A percentile compares a stretch with the other conserved stretches of the same genome.
phyloP scores from a whole-genome alignment of 208 protist genomes.

The Trypanosoma cruzi region DNA sequence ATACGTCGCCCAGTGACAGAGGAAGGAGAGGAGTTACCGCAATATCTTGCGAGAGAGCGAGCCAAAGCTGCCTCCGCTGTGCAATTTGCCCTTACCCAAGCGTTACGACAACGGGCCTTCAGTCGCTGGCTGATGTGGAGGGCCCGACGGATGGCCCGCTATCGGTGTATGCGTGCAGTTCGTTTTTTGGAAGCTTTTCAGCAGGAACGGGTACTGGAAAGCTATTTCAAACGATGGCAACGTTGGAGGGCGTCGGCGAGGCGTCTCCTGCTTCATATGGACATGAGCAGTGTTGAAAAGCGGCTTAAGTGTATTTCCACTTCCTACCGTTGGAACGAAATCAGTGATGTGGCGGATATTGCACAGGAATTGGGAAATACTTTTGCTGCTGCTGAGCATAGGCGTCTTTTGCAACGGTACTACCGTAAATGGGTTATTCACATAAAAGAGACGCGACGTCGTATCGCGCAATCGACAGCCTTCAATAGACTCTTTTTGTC shows the following conservation, averaged over 20 bases:
- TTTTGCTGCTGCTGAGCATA: background rate
- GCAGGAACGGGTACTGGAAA: conserved; percentile 3
- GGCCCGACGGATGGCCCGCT: background rate
- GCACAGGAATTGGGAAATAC: background rate
- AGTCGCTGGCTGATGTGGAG: conserved; percentile 13
- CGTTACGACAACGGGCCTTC: background rate
- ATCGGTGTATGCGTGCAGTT: conserved; percentile 12
- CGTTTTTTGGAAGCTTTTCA: conserved; percentile 12
- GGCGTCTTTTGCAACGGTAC: conserved; percentile 15
- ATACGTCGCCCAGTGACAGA: conserved; percentile 6
- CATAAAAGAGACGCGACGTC: background rate
- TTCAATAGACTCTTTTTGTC: conserved; percentile 61
- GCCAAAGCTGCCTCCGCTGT: background rate
- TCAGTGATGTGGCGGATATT: background rate
- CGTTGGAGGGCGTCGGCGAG: background rate
- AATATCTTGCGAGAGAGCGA: conserved; percentile 15
- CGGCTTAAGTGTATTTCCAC: background rate
- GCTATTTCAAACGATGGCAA: conserved; percentile 10
- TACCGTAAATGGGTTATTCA: conserved; percentile 16
- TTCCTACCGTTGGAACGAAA: background rate
- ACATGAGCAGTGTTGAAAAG: conserved; percentile 1
- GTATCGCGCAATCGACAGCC: conserved; percentile 12
- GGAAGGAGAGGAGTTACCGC: conserved; percentile 7
- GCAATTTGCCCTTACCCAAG: background rate
- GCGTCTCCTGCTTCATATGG: background rate